Base-by-base conservation (phyloP, 2,329 filamentous ascomycete species). In the Falciphora oryzae region DNA sequence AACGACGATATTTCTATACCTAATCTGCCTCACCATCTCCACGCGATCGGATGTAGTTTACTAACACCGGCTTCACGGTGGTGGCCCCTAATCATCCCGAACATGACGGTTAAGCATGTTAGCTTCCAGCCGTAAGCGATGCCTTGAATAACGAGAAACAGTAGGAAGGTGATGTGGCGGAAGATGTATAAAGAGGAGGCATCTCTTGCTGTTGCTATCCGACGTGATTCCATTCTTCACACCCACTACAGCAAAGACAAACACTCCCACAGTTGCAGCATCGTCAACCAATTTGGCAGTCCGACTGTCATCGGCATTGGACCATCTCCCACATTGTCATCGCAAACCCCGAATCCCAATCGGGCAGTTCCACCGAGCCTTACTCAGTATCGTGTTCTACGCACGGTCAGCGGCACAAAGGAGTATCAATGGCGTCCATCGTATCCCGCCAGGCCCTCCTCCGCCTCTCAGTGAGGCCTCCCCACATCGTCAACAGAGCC, bases 21-120 rank as follows among this genome's bases (percentile, higher is more conserved):
- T n/a, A 13, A 3, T n/a, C 44, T 7, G 22, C 11, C 18, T 8
- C 22, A 22, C 18, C 8, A 10, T 53, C 10, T 53, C 18, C 8
- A 10, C 16, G 44, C 44, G 3, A 10, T 10, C 44, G 6, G 10
- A n/a, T 8, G 44, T 53, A 53, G 44, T 13, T 1, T 11, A 8
- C 44, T 53, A 53, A 53, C 44, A 53, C 6, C 18, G 8, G 44
- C 44, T 13, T n/a, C 14, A 10, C 22, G 44, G 3, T 53, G 18
- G 44, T 5, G 44, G 11, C 22, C 57, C 58, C 58, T 32, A 28
- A 18, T 60, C 7, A 60, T 60, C 29, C 29, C 58, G 58, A 60
- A 13, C 28, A 60, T 60, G 11, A 60, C 58, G 22, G 58, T 38
- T 29, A 32, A 32, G 29, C 58, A 38, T 60, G 58, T 60, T 60